Percentiles rank a stretch among this genome's conserved stretches.
These are phyloP conservation scores for Aspergillus viridinutans DNA, from an alignment of 2,329 filamentous ascomycete species.

Conservation along the genomic window DNA sequence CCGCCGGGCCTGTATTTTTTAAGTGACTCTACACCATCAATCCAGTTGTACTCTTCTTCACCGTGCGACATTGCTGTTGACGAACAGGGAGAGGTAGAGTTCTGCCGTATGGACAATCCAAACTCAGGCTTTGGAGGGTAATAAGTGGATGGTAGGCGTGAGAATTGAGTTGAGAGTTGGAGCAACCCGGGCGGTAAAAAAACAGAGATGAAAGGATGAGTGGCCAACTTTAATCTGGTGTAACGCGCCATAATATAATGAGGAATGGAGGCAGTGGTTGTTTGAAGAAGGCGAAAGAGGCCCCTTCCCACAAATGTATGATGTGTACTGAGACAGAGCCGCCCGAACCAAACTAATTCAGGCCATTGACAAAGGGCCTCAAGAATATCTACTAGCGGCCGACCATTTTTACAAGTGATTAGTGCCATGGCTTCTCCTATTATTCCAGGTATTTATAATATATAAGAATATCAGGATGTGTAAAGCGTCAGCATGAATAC, in stretches of 20 bases:
- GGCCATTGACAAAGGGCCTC: no score
- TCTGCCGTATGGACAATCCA: not conserved
- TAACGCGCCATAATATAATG: not conserved
- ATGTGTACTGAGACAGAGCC: no score
- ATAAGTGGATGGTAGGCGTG: not conserved
- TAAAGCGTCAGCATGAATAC: no score
- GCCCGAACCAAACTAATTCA: no score
- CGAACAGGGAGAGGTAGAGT: not conserved
- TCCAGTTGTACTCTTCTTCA: conserved; percentile 21
- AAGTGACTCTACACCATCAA: conserved; percentile 25
- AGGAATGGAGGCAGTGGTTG: not conserved
- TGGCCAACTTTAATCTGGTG: not conserved
- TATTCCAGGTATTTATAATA: no score
- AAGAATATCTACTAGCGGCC: no score
- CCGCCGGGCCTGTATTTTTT: conserved; percentile 24
- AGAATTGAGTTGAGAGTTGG: not conserved
- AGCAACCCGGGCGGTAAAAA: not conserved
- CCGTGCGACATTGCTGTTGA: not conserved
- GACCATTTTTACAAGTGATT: no score
- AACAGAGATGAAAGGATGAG: not conserved
- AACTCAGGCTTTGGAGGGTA: not conserved
- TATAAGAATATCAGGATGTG: no score
- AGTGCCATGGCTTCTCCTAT: no score
- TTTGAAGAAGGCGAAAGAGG: not conserved
- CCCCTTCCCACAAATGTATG: not conserved